These are phyloP conservation scores for Cairneyella variabilis DNA, from an alignment of 495 filamentous ascomycete species.

Conservation along the genomic window DNA sequence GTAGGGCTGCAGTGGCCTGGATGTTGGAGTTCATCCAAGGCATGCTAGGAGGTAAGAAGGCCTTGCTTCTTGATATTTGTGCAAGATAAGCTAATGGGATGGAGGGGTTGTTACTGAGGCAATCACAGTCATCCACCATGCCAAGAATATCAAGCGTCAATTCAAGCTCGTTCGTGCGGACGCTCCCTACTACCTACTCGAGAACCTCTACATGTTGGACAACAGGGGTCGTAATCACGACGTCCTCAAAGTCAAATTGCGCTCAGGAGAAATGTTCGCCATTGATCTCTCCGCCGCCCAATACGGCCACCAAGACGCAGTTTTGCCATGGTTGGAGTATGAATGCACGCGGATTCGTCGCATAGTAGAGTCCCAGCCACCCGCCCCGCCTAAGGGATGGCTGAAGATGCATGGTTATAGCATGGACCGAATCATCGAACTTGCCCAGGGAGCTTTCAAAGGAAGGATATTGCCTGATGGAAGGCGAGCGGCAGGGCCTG, in stretches of 20 bases:
- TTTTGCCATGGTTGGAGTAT: conserved; percentile 1
- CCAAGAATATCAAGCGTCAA: neutral
- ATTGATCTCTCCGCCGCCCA: conserved; percentile 20
- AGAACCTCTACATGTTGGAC: neutral
- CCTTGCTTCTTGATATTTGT: neutral
- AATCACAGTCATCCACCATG: neutral
- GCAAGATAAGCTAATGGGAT: neutral
- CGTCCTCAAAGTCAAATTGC: conserved; percentile 13
- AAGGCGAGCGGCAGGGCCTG: too few species aligned
- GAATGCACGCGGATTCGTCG: neutral
- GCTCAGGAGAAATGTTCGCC: conserved; percentile 13
- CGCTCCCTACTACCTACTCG: neutral
- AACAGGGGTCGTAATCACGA: neutral
- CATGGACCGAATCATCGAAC: neutral
- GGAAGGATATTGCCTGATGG: neutral
- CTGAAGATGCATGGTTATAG: neutral
- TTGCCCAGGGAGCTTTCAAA: neutral
- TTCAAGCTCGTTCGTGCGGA: neutral
- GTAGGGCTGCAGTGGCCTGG: neutral
- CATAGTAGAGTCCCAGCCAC: neutral
- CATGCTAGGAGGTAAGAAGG: neutral
- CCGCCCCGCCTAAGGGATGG: neutral
- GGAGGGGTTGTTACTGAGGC: neutral
- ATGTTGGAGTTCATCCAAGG: neutral
- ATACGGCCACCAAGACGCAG: conserved; percentile 14